These are phyloP conservation scores for Blastocystis sp. DNA, from an alignment of 352 stramenopile species.

Conservation along the genomic window DNA sequence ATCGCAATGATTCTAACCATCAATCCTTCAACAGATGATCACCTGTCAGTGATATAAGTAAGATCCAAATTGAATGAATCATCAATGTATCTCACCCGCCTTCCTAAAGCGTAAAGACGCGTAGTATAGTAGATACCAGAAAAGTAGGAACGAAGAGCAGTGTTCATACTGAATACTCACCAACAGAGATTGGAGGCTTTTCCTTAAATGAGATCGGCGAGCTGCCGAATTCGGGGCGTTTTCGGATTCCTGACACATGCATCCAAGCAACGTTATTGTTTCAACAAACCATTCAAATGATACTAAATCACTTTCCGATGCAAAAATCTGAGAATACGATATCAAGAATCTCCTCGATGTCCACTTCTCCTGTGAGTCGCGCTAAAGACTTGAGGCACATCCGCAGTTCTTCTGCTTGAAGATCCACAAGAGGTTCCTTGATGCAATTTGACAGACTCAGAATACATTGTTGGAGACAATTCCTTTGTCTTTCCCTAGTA, in stretches of 20 bases:
- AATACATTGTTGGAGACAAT: slow-evolving; percentile 55
- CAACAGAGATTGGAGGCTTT: not conserved
- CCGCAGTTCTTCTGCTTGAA: slow-evolving; percentile 80
- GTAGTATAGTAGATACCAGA: not conserved
- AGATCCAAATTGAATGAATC: slow-evolving; percentile 51
- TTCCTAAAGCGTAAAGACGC: not conserved
- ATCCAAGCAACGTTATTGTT: not conserved
- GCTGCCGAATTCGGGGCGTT: not conserved
- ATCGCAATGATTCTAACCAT: slow-evolving; percentile 50
- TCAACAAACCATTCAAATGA: slow-evolving; percentile 11
- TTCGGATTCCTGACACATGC: not conserved
- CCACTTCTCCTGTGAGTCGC: slow-evolving; percentile 79
- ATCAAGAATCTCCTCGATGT: slow-evolving; percentile 83
- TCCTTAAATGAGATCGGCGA: too few species aligned
- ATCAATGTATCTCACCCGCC: slow-evolving; percentile 46
- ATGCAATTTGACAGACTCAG: slow-evolving; percentile 25
- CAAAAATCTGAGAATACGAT: slow-evolving; percentile 84
- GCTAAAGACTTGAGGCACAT: slow-evolving; percentile 77
- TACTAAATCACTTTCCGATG: slow-evolving; percentile 78
- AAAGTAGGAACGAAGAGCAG: slow-evolving; percentile 59
- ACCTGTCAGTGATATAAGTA: slow-evolving; percentile 58
- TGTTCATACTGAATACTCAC: slow-evolving; percentile 11
- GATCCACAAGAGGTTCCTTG: slow-evolving; percentile 73
- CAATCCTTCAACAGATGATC: not conserved
- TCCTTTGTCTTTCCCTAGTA: slow-evolving; percentile 28